phyloP scores from a whole-genome alignment of 2,329 filamentous ascomycete species.

The Xylariaceae sp. region DNA sequence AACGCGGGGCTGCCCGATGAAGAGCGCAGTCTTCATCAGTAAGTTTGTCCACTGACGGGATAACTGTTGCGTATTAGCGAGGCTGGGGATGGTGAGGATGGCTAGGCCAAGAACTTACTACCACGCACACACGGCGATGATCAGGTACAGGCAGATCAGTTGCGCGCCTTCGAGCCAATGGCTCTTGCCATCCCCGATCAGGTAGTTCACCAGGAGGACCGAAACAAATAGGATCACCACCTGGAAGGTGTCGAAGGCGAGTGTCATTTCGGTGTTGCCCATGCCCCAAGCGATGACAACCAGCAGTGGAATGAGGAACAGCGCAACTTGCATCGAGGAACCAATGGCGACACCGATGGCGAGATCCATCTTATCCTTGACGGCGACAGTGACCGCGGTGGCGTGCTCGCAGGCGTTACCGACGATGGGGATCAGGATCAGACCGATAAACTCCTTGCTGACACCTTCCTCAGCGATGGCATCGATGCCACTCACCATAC shows the following conservation, averaged over 20 bases:
- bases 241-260: constrained; percentile 85
- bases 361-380: constrained; percentile 81
- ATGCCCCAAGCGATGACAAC: constrained; percentile 75
- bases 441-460: constrained; percentile 67
- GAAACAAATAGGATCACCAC: constrained; percentile 78
- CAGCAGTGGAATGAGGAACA: constrained; percentile 70
- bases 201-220: constrained; percentile 77
- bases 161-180: constrained; percentile 76
- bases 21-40: too few relatives aligned
- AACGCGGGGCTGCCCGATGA: too few relatives aligned
- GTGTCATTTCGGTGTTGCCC: constrained; percentile 63
- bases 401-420: constrained; percentile 78
- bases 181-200: constrained; percentile 75
- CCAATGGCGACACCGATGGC: constrained; percentile 75
- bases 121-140: constrained; percentile 65
- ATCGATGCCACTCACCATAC: constrained; percentile 67
- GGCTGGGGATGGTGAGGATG: background rate
- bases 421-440: constrained; percentile 77
- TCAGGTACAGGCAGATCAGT: constrained; percentile 69
- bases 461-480: constrained; percentile 55
- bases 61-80: too few relatives aligned
- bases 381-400: constrained; percentile 70
- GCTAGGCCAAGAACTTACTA: constrained; percentile 50
- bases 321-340: constrained; percentile 71
- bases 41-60: too few relatives aligned